Conservation (phyloP, 2,329 filamentous ascomycete species). For the Pseudogymnoascus sp. region DNA sequence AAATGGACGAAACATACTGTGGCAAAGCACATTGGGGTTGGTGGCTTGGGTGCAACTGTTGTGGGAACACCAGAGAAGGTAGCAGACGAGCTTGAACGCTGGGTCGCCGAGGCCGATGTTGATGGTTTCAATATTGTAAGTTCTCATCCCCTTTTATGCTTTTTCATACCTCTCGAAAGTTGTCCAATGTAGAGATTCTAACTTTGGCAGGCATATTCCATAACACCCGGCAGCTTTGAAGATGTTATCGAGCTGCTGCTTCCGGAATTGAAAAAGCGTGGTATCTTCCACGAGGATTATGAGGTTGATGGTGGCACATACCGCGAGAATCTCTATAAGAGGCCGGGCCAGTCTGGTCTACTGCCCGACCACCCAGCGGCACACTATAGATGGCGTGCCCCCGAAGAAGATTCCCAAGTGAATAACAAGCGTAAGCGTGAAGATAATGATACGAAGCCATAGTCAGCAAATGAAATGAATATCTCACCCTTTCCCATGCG, state of each 20-base stretch:
- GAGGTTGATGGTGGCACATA: constrained; percentile 50
- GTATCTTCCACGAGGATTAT: constrained; percentile 46
- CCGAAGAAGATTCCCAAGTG: background rate
- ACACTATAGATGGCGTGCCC: background rate
- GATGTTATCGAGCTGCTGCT: constrained; percentile 59
- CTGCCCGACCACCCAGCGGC: constrained; percentile 37
- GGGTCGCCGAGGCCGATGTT: constrained; percentile 60
- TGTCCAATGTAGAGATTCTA: background rate
- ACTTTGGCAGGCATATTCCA: constrained; percentile 39
- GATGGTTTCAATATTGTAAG: constrained; percentile 67
- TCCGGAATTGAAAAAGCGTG: constrained; percentile 53
- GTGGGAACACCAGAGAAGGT: constrained; percentile 58
- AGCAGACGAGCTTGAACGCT: constrained; percentile 57
- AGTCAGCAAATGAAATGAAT: background rate
- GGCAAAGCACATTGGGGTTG: constrained; percentile 58
- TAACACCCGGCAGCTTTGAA: constrained; percentile 60
- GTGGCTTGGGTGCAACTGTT: constrained; percentile 55
- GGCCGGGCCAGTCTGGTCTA: constrained; percentile 42
- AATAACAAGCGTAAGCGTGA: constrained; percentile 3
- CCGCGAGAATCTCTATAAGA: constrained; percentile 51
- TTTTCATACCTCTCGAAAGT: constrained; percentile 27
- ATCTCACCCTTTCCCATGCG: background rate
- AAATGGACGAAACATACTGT: constrained; percentile 69
- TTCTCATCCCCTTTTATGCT: constrained; percentile 9
- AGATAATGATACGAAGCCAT: background rate